These are phyloP conservation scores for Aspergillus heteromorphus DNA, from an alignment of 495 filamentous ascomycete genomes.

Conservation along the genomic window DNA sequence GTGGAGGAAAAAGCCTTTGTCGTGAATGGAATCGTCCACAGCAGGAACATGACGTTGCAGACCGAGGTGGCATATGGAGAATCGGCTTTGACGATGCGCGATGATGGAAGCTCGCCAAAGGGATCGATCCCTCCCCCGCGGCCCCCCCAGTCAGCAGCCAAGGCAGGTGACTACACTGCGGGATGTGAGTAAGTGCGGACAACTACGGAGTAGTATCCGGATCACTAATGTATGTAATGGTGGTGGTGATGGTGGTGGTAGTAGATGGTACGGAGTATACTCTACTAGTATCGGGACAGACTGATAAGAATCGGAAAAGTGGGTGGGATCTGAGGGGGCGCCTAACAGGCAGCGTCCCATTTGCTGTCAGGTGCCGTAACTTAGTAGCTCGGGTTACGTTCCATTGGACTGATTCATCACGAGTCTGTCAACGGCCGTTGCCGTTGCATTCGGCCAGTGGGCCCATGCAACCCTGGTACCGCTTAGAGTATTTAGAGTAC, in stretches of 20 bases:
- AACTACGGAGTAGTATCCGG: too few species aligned
- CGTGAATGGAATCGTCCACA: neutral
- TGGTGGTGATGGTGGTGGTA: too few species aligned
- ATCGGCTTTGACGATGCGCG: neutral
- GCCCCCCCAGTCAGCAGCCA: too few species aligned
- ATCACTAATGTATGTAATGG: too few species aligned
- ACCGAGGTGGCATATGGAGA: slow-evolving; percentile 13
- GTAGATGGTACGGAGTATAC: too few species aligned
- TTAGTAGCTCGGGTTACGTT: neutral
- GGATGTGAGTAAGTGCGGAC: too few species aligned
- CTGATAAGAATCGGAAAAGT: neutral
- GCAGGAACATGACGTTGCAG: slow-evolving; percentile 15
- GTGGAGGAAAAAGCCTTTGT: neutral
- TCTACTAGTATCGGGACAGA: too few species aligned
- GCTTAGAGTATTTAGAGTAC: too few species aligned
- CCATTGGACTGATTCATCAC: neutral
- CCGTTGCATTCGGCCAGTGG: slow-evolving; percentile 33
- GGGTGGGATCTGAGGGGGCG: neutral
- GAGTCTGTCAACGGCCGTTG: neutral
- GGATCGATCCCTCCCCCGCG: too few species aligned
- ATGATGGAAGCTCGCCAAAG: neutral
- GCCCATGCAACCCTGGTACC: neutral
- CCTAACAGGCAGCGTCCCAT: neutral
- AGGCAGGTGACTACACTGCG: neutral
- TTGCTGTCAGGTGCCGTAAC: too few species aligned